phyloP scores from a whole-genome alignment of 768 basidiomycete genomes.

The Ephemerocybe angulata region DNA sequence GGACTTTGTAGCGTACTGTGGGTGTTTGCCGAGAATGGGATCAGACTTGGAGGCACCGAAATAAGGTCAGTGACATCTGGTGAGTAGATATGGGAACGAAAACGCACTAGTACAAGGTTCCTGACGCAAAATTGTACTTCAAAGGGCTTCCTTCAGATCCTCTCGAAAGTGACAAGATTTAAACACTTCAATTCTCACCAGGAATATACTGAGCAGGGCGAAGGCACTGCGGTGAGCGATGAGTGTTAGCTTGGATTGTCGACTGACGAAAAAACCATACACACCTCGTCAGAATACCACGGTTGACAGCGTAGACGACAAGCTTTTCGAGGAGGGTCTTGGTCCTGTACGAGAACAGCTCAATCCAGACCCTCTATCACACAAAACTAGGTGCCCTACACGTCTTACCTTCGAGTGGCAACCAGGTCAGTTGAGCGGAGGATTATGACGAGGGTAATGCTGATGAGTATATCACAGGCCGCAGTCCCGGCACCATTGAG shows the following conservation, averaged over 20 bases:
- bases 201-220: not conserved
- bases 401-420: constrained; percentile 1
- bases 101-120: constrained; percentile 2
- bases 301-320: constrained; percentile 1
- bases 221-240: not conserved
- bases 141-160: not conserved
- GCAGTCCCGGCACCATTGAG: not conserved
- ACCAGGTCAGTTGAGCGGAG: not conserved
- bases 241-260: not conserved
- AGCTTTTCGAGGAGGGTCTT: constrained; percentile 1
- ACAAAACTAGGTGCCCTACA: not conserved
- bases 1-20: not conserved
- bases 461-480: constrained; percentile 1
- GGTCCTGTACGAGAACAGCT: not conserved
- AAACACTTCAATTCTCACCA: no score
- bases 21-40: not conserved
- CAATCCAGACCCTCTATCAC: no score
- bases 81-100: not conserved
- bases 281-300: not conserved
- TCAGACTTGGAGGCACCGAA: not conserved
- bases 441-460: not conserved
- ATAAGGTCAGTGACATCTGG: not conserved
- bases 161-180: not conserved
- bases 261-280: not conserved
- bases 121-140: not conserved